These are phyloP conservation scores for Lactarius trivialis DNA, from an alignment of 768 basidiomycete species.

Conservation along the genomic window DNA sequence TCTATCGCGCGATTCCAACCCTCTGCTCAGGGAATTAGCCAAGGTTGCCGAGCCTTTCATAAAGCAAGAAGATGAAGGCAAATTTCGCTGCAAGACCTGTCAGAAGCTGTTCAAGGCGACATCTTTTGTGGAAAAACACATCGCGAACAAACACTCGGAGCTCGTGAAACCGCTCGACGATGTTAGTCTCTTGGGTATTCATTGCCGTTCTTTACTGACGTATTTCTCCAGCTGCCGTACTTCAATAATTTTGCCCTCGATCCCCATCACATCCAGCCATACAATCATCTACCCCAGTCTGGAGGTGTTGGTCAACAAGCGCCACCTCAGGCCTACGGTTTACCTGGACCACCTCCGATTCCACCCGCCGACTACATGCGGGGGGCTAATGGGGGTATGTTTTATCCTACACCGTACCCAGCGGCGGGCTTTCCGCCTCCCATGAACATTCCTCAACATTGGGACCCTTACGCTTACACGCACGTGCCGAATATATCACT, in stretches of 20 bases:
- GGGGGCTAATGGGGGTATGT: slow-evolving; percentile 17
- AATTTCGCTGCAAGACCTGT: slow-evolving; percentile 94
- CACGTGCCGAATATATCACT: slow-evolving; percentile 32
- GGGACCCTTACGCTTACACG: slow-evolving; percentile 42
- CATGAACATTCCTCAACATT: slow-evolving; percentile 37
- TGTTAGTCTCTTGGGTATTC: slow-evolving; percentile 39
- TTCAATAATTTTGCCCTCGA: slow-evolving; percentile 97
- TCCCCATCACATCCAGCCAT: slow-evolving; percentile 85
- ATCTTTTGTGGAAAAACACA: slow-evolving; percentile 96
- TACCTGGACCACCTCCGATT: slow-evolving; percentile 50
- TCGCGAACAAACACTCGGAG: slow-evolving; percentile 90
- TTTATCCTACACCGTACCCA: slow-evolving; percentile 38
- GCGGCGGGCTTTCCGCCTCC: slow-evolving; percentile 34
- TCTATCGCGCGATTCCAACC: slow-evolving; percentile 4
- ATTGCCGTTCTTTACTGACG: slow-evolving; percentile 19
- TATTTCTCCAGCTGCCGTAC: slow-evolving; percentile 58
- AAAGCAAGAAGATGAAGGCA: slow-evolving; percentile 95
- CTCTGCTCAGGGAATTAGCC: slow-evolving; percentile 60
- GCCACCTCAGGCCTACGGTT: slow-evolving; percentile 81
- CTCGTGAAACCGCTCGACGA: slow-evolving; percentile 78
- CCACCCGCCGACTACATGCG: slow-evolving; percentile 30
- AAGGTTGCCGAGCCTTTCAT: slow-evolving; percentile 74
- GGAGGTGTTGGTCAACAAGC: slow-evolving; percentile 64
- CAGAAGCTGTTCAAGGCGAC: slow-evolving; percentile 97
- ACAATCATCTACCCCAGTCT: slow-evolving; percentile 66